These are phyloP conservation scores for Macaranga tanarius DNA, from an alignment of 441 rosid species.

Conservation along the genomic window DNA sequence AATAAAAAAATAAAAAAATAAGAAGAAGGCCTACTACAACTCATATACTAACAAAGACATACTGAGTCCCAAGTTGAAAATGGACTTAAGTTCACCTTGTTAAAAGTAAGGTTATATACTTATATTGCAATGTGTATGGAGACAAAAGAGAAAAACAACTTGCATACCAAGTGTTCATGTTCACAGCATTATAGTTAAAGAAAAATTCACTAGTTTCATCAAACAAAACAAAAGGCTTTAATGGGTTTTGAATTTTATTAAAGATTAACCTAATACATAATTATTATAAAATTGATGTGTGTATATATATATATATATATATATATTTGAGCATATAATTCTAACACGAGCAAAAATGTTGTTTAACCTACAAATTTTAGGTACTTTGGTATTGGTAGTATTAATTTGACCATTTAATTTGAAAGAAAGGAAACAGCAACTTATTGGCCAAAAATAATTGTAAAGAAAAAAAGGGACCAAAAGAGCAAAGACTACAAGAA, in stretches of 20 bases:
- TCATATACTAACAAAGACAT: neutral
- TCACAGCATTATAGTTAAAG: neutral
- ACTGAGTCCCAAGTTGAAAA: neutral
- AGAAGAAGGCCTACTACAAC: conserved; percentile 3
- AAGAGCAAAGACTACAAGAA: neutral
- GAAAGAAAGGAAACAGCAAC: neutral
- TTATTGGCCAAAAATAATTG: neutral
- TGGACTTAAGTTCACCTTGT: neutral
- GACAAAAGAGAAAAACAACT: neutral
- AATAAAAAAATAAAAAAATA: too few relatives aligned
- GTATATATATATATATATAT: too few relatives aligned
- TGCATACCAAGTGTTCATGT: neutral
- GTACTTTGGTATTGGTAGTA: too few relatives aligned
- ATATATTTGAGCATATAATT: too few relatives aligned
- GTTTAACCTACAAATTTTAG: too few relatives aligned
- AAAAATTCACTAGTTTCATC: neutral
- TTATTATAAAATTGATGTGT: neutral
- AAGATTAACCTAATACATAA: neutral
- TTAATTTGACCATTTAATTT: neutral
- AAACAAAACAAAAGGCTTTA: neutral
- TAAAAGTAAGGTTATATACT: conserved; percentile 3
- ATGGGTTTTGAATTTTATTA: neutral
- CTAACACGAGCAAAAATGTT: neutral
- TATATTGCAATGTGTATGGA: conserved; percentile 1
- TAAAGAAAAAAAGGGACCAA: neutral